Base-by-base conservation (phyloP, 148 eudicot species). In the Amaranthus palmeri region DNA sequence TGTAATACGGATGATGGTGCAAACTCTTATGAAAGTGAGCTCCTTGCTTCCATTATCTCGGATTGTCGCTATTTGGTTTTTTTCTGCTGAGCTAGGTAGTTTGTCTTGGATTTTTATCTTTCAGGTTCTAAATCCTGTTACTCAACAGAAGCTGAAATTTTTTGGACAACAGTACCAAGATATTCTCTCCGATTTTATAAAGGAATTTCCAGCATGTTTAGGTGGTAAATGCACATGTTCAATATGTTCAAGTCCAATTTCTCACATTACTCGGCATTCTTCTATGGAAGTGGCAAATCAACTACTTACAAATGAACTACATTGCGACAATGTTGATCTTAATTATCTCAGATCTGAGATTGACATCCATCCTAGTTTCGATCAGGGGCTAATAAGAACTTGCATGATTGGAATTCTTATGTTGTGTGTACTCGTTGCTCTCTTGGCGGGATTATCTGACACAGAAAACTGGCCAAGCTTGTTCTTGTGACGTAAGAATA, bases 21-120 rank as follows among this genome's bases (percentile, higher is more conserved):
- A 89, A 72, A 91, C 98, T 66, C 77, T 86, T 59, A 85, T 86
- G 77, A 89, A 89, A 74, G 98, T 91, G 85, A 85, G 93, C 74
- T 83, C 61, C 76, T 73, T 69, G n/a, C 17, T 49, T 48, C 12
- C 48, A 15, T 13, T 15, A 44, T 64, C 0, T 46, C 4, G 18
- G 60, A 10, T 3, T 52, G 55, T 36, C 62, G 48, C 52, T 8
- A 25, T 42, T 44, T 72, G 12, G 14, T 46, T 70, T 43, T 47
- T 51, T 57, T 54, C 42, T 44, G 41, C 25, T 41, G 2, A 0
- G 41, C 18, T 50, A 58, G 50, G 15, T 12, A 42, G 65, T 50
- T 54, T 15, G 14, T 48, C 36, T 52, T 68, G 72, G 43, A 46
- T 53, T 55, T 11, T 6, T 52, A 7, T 77, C 43, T 68, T 80